Conservation (phyloP, 2,329 filamentous ascomycete species). For the Incumbomyces delicatus region DNA sequence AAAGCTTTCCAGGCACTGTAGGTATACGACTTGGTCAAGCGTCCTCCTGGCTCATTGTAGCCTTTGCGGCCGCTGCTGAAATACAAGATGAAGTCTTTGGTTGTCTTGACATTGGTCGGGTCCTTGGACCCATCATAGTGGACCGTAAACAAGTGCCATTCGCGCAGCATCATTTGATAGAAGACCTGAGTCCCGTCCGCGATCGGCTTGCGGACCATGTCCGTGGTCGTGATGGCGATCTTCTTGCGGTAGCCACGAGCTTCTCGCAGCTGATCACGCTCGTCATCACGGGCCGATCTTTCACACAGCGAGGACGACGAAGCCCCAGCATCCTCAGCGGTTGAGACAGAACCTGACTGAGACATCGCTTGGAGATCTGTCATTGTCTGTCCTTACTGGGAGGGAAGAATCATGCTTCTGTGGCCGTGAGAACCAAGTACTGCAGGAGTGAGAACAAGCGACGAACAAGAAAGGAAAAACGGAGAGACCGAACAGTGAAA, state of each 20-base stretch:
- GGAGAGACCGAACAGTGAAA: not conserved
- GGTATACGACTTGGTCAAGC: slow-evolving; percentile 7
- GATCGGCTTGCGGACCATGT: slow-evolving; percentile 4
- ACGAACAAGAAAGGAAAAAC: no score
- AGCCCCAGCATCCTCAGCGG: not conserved
- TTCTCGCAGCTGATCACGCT: slow-evolving; percentile 5
- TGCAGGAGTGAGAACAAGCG: no score
- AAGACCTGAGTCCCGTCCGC: not conserved
- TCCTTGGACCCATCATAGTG: not conserved
- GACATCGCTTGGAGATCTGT: not conserved
- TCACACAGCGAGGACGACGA: not conserved
- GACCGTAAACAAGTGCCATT: slow-evolving; percentile 5
- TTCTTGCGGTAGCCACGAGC: not conserved
- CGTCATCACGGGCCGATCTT: slow-evolving; percentile 4
- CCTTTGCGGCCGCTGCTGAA: slow-evolving; percentile 6
- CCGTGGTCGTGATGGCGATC: not conserved
- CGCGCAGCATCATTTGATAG: slow-evolving; percentile 4
- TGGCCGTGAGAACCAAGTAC: no score
- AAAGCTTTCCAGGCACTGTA: slow-evolving; percentile 8
- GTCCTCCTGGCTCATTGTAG: slow-evolving; percentile 4
- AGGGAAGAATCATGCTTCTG: no score
- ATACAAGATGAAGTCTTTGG: slow-evolving; percentile 7
- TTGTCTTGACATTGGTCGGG: slow-evolving; percentile 6
- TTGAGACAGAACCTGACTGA: not conserved
- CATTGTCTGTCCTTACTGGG: no score